A percentile compares a stretch with the other conserved stretches of the same genome.
phyloP scores from a whole-genome alignment of 2,329 filamentous ascomycete species.

The Graphilbum fragrans region DNA sequence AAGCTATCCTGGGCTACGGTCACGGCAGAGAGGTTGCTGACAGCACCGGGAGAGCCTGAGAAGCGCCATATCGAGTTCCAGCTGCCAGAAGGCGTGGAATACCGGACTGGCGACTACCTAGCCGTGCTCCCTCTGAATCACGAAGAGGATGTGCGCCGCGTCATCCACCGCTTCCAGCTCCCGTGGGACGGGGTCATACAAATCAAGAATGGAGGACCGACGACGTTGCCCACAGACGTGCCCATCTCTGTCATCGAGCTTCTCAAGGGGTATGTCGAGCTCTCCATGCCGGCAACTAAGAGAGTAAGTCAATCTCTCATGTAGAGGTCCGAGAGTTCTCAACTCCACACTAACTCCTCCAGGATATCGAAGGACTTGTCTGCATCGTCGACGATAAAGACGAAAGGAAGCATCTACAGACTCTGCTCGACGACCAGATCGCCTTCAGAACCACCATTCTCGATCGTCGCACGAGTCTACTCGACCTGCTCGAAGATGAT shows the following conservation, averaged over 20 bases:
- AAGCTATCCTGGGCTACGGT: constrained; percentile 49
- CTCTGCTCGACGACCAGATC: no score
- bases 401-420: no score
- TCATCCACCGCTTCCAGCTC: constrained; percentile 50
- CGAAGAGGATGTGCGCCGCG: constrained; percentile 45
- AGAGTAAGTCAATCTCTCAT: no score
- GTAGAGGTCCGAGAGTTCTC: no score
- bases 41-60: constrained; percentile 30
- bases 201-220: constrained; percentile 37
- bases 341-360: no score
- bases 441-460: no score
- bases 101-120: constrained; percentile 64
- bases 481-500: no score
- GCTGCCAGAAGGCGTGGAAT: constrained; percentile 52
- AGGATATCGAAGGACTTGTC: no score
- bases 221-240: constrained; percentile 38
- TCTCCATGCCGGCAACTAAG: no score
- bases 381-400: no score
- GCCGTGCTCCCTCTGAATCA: constrained; percentile 62
- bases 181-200: constrained; percentile 56
- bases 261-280: constrained; percentile 57
- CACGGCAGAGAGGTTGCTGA: constrained; percentile 36
- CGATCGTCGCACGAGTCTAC: no score
- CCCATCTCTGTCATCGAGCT: constrained; percentile 51
- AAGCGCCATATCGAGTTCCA: constrained; percentile 57